Evolutionary conservation across 2,329 filamentous ascomycete genomes (phyloP).

Genomic region (Epichloe coenophiala): DNA sequence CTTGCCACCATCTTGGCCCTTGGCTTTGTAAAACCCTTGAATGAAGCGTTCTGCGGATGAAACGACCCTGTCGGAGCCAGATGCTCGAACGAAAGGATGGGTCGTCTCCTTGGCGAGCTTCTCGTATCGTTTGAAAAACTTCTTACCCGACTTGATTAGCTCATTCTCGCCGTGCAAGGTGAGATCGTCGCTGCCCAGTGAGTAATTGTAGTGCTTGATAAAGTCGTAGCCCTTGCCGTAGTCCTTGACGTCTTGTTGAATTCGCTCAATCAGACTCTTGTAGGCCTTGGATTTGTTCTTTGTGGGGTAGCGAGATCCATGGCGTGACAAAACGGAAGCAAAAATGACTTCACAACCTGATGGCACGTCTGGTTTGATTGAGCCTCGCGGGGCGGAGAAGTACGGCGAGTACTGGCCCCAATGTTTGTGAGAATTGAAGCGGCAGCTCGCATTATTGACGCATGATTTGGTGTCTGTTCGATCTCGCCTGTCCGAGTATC

Average conservation of each 20-base stretch:
- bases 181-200: constrained; percentile 55
- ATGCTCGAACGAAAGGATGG: constrained; percentile 59
- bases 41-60: constrained; percentile 65
- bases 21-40: constrained; percentile 49
- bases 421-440: constrained; percentile 44
- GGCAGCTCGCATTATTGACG: constrained; percentile 28
- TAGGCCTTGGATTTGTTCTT: constrained; percentile 51
- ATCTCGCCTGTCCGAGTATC: constrained; percentile 3
- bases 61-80: constrained; percentile 57
- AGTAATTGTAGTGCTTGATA: constrained; percentile 57
- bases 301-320: constrained; percentile 76
- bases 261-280: constrained; percentile 45
- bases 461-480: not conserved
- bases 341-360: constrained; percentile 62
- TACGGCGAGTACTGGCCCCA: constrained; percentile 89
- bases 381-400: constrained; percentile 55
- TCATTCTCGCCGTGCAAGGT: constrained; percentile 53
- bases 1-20: constrained; percentile 24
- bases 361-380: constrained; percentile 47
- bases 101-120: constrained; percentile 35
- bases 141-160: constrained; percentile 60
- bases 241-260: constrained; percentile 42
- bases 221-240: constrained; percentile 57
- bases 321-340: constrained; percentile 67
- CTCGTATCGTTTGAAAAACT: constrained; percentile 64